Evolutionary conservation across 78 protist genomes (phyloP).

Genomic region (Capsaspora owczarzaki): DNA sequence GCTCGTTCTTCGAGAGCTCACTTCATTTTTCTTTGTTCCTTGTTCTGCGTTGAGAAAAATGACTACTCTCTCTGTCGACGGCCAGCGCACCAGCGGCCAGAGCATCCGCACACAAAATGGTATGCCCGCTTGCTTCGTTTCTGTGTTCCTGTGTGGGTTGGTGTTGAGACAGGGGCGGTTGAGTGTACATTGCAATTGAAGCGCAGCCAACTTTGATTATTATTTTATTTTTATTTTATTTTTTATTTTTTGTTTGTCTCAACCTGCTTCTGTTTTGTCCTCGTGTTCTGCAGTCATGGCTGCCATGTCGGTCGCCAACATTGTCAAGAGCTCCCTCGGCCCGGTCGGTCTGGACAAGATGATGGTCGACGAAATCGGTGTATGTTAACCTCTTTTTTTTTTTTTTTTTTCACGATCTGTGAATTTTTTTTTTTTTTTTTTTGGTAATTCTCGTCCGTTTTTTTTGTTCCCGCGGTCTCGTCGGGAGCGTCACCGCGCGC

Average conservation of each 20-base stretch:
- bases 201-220: background rate
- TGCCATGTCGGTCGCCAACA: conserved; percentile 86
- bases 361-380: conserved; percentile 96
- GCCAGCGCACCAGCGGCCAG: conserved; percentile 26
- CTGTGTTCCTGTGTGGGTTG: too few relatives aligned
- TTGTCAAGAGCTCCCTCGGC: conserved; percentile 94
- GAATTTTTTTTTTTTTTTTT: too few relatives aligned
- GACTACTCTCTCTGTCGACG: background rate
- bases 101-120: conserved; percentile 54
- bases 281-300: conserved; percentile 58
- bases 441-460: background rate
- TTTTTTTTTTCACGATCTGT: too few relatives aligned
- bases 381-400: background rate
- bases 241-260: background rate
- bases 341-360: conserved; percentile 99
- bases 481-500: too few relatives aligned
- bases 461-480: background rate
- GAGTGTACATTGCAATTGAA: background rate
- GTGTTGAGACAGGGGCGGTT: too few relatives aligned
- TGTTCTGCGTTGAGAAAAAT: too few relatives aligned
- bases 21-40: too few relatives aligned
- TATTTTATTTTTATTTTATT: background rate
- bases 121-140: background rate
- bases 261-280: background rate
- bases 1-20: too few relatives aligned